Conservation (phyloP, 495 filamentous ascomycete genomes). For the Gamarada debralockiae region DNA sequence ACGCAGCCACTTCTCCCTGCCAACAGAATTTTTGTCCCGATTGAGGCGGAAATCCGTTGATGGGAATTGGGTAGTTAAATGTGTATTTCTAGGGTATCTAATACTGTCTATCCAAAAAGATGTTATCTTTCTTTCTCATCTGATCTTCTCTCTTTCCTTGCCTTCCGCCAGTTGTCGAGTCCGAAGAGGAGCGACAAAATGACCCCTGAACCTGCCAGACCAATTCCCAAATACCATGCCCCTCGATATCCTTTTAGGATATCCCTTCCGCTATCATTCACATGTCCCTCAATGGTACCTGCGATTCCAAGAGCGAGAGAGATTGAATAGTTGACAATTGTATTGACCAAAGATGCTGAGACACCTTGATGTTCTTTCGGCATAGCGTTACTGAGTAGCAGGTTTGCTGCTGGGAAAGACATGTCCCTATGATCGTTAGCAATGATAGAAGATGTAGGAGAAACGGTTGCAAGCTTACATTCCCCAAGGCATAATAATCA, state of each 20-base stretch:
- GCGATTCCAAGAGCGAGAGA: conserved; percentile 62
- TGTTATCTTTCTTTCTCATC: neutral
- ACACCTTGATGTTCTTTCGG: conserved; percentile 59
- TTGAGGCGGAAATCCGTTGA: no score
- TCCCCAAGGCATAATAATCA: conserved; percentile 54
- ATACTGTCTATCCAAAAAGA: neutral
- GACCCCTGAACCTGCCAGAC: conserved; percentile 40
- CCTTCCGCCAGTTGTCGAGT: neutral
- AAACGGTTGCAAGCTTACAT: conserved; percentile 34
- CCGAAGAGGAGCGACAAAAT: conserved; percentile 3
- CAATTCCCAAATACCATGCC: conserved; percentile 55
- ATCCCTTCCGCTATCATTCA: conserved; percentile 42
- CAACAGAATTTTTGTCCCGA: no score
- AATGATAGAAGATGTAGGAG: no score
- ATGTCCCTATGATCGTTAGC: conserved; percentile 38
- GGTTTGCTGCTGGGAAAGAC: conserved; percentile 52
- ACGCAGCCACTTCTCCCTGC: no score
- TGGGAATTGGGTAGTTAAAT: no score
- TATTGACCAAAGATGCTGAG: conserved; percentile 58
- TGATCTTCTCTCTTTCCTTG: neutral
- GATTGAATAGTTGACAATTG: conserved; percentile 64
- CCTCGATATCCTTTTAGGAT: conserved; percentile 50
- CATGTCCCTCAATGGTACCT: conserved; percentile 55
- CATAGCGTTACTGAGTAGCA: conserved; percentile 57
- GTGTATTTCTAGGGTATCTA: no score